Base-by-base conservation (phyloP, 2,329 filamentous ascomycete species). In the Botrytis sinoallii region DNA sequence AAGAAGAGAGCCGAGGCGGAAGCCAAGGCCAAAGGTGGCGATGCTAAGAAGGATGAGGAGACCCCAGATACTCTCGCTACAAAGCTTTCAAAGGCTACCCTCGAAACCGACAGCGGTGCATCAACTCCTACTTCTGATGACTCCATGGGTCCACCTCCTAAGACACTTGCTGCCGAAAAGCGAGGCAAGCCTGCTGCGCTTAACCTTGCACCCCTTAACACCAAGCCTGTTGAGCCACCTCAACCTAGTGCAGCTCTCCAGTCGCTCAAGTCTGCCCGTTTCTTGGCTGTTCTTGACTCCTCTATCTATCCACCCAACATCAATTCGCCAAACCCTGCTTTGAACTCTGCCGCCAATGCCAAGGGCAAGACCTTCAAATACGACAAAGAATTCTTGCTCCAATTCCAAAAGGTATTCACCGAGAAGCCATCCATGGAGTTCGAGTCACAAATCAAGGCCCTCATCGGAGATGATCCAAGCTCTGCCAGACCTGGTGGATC, bases 381-480 rank as follows among this genome's bases (percentile, higher is more conserved):
- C 83, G 94, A 98, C 84, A 93, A 95, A 80, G 91, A 92, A 79
- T 99, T 99, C 86, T 86, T 99, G 84, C 87, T 99, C 44, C 96
- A 99, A 82, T 99, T 99, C 87, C 93, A 98, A 85, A 89, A 89
- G 79, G 94, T 97, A 32, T 99, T 98, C 85, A 97, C 94, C 76
- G 96, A 99, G 86, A 97, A 98, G 85, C 96, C 96, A 22, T 97
- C 94, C 0, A 84, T 95, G 61, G 95, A 98, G 81, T 99, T 97
- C 89, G 93, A 97, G 81, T 88, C 91, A 77, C 95, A 96, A 80
- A 91, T 99, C 88, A 95, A 88, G 91, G 92, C 84, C 87, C 92
- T 85, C 83, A 91, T 99, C 77, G 95, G 95, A 74, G 95, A 97
- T 77, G 90, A 92, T 74, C 88, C 88, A 74, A 86, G 89, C 74